Evolutionary conservation across 768 basidiomycete species (phyloP).

Genomic region (Rickenella mellea): DNA sequence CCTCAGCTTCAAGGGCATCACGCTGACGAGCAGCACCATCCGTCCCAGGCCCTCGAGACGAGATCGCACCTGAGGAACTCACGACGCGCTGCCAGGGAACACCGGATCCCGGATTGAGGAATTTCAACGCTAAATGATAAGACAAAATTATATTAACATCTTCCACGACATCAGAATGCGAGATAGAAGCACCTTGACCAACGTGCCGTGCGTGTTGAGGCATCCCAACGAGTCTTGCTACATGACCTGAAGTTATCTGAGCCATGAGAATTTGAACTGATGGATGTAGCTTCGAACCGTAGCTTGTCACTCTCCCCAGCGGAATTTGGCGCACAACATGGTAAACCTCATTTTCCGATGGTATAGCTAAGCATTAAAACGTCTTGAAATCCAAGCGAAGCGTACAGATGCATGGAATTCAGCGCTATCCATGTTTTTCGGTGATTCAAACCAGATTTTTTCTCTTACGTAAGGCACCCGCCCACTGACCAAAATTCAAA

Average conservation of each 20-base stretch:
- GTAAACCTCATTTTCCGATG: constrained; percentile 44
- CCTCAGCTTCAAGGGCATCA: constrained; percentile 71
- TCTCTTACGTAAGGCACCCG: no score
- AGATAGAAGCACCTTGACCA: constrained; percentile 52
- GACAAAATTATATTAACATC: constrained; percentile 1
- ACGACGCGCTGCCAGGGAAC: constrained; percentile 82
- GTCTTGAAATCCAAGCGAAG: background rate
- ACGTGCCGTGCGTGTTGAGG: constrained; percentile 73
- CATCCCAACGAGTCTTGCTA: constrained; percentile 75
- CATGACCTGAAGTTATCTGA: constrained; percentile 42
- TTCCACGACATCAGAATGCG: background rate
- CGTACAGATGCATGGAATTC: constrained; percentile 55
- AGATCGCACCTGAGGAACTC: constrained; percentile 59
- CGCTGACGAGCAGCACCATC: constrained; percentile 68
- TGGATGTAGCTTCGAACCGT: constrained; percentile 37
- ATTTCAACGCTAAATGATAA: constrained; percentile 65
- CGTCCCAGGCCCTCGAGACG: constrained; percentile 79
- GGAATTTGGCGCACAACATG: constrained; percentile 65
- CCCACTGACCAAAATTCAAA: no score
- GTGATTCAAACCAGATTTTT: no score
- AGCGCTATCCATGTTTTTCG: constrained; percentile 57
- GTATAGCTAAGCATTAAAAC: background rate
- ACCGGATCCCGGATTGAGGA: constrained; percentile 49
- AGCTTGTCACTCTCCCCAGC: constrained; percentile 57
- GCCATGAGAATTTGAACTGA: background rate